Evolutionary conservation across 2,329 filamentous ascomycete species (phyloP).

Genomic region (Neophaeococcomyces aloes): DNA sequence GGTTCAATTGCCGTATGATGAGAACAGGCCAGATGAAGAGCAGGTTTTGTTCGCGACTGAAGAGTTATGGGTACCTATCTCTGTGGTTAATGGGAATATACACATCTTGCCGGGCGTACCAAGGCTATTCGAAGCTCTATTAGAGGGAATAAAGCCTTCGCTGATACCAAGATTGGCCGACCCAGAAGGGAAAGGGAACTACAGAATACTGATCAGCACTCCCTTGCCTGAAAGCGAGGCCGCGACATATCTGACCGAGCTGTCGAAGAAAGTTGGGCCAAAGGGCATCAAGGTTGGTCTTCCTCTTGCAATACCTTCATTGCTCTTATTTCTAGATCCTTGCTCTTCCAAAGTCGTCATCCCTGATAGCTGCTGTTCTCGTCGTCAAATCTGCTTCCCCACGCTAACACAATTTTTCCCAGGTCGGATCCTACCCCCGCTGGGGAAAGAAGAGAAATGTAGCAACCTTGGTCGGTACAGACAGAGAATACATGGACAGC

Average conservation of each 20-base stretch:
- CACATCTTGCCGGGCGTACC: conserved; percentile 90
- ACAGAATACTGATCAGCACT: conserved; percentile 73
- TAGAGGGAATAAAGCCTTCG: conserved; percentile 63
- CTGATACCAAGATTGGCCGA: conserved; percentile 63
- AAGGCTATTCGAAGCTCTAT: conserved; percentile 65
- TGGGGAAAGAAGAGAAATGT: conserved; percentile 85
- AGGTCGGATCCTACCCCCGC: conserved; percentile 81
- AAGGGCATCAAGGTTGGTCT: conserved; percentile 86
- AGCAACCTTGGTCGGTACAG: conserved; percentile 72
- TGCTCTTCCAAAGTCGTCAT: too few species aligned
- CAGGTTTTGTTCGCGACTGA: conserved; percentile 72
- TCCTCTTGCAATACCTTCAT: too few species aligned
- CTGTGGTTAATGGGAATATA: conserved; percentile 81
- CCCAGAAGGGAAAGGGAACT: conserved; percentile 69
- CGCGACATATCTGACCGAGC: conserved; percentile 68
- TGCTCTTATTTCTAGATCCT: too few species aligned
- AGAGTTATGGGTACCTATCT: conserved; percentile 81
- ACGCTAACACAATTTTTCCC: too few species aligned
- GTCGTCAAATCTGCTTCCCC: too few species aligned
- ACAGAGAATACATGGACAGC: conserved; percentile 66
- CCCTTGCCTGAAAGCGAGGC: conserved; percentile 78
- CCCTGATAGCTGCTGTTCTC: too few species aligned
- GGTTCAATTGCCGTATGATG: conserved; percentile 74
- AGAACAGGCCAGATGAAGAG: conserved; percentile 50
- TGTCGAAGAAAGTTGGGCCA: conserved; percentile 62